Evolutionary conservation across 257 asterid species (phyloP).

Genomic region (Solanum sejunctum): DNA sequence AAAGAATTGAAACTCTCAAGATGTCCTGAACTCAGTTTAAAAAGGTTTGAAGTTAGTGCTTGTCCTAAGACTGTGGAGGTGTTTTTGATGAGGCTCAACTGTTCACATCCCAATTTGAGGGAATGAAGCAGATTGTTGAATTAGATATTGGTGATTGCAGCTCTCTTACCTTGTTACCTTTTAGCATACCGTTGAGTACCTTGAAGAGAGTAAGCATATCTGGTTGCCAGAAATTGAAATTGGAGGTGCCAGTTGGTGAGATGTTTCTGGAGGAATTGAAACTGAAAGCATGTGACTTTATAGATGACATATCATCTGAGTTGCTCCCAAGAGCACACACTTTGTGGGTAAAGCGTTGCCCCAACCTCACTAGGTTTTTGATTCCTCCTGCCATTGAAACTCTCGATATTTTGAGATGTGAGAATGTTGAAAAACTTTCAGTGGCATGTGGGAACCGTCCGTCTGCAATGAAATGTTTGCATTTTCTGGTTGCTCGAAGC

Average conservation of each 20-base stretch:
- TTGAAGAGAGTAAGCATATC: not conserved
- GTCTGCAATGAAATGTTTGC: accelerated
- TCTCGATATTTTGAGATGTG: accelerated
- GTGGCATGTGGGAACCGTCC: not conserved
- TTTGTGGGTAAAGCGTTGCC: accelerated
- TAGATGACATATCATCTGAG: not conserved
- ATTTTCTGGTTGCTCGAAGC: accelerated
- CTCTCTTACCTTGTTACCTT: not conserved
- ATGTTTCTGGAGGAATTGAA: accelerated
- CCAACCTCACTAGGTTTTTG: not conserved
- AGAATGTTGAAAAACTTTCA: not conserved
- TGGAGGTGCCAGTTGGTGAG: not conserved
- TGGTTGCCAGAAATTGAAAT: not conserved
- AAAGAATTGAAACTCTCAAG: not conserved
- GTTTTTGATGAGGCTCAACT: too few relatives aligned
- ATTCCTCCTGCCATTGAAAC: not conserved
- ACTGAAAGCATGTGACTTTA: accelerated
- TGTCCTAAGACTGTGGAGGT: too few relatives aligned
- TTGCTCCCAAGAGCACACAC: not conserved
- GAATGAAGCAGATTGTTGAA: not conserved
- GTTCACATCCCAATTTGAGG: not conserved
- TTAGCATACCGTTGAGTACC: not conserved
- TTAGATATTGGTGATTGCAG: not conserved
- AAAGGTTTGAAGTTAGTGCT: too few relatives aligned
- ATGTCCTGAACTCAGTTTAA: too few relatives aligned